Evolutionary conservation across 352 stramenopile genomes (phyloP).

Genomic region (Phytophthora brassicae): DNA sequence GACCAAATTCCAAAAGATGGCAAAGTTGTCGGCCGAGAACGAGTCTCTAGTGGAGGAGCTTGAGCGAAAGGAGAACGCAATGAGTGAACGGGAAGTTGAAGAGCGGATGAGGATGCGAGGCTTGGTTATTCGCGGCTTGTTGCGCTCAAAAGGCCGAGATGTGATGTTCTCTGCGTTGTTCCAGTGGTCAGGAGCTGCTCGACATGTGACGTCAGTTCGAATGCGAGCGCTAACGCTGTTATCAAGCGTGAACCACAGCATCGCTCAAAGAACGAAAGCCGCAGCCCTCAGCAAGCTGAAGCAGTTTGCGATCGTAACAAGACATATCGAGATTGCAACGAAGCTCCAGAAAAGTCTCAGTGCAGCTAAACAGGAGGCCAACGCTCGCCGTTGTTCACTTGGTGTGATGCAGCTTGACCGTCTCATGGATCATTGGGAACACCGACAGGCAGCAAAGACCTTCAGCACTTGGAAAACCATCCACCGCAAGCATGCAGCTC

Average conservation of each 20-base stretch:
- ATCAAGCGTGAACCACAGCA: background rate
- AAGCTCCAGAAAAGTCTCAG: slow-evolving; percentile 22
- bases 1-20: slow-evolving; percentile 70
- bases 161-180: slow-evolving; percentile 29
- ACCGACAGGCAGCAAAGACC: slow-evolving; percentile 25
- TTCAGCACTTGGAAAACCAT: slow-evolving; percentile 21
- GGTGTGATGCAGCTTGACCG: slow-evolving; percentile 26
- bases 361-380: slow-evolving; percentile 4
- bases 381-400: slow-evolving; percentile 12
- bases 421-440: slow-evolving; percentile 27
- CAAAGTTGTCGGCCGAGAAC: slow-evolving; percentile 59
- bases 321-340: slow-evolving; percentile 1
- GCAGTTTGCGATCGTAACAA: background rate
- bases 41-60: slow-evolving; percentile 57
- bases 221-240: slow-evolving; percentile 25
- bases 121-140: slow-evolving; percentile 30
- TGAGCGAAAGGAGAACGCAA: slow-evolving; percentile 41
- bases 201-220: slow-evolving; percentile 13
- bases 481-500: slow-evolving; percentile 4
- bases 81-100: slow-evolving; percentile 33
- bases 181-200: slow-evolving; percentile 27
- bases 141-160: slow-evolving; percentile 38
- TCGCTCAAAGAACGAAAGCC: slow-evolving; percentile 25
- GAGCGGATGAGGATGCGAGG: slow-evolving; percentile 30
- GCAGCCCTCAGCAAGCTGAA: slow-evolving; percentile 30